Base-by-base conservation (phyloP, 1,139 yeast species). In the Kurtzmaniella quercitrusa region DNA sequence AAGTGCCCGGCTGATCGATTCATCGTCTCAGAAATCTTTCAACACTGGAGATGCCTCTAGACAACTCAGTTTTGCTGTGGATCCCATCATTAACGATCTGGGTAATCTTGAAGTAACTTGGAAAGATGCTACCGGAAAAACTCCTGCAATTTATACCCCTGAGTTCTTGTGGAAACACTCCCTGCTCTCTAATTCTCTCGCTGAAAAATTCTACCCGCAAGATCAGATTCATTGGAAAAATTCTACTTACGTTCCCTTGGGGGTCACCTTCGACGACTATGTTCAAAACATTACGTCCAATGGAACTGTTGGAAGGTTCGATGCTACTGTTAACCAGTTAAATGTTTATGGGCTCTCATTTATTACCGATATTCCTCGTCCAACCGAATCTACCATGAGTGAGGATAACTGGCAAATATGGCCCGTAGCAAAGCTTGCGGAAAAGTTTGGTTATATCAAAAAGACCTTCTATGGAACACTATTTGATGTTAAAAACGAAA, bases 381-480 rank as follows among this genome's bases (percentile, higher is more conserved):
- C 65, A 44, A 41, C 45, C 3, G 53, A 49, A 10, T 31, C 43
- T 3, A 54, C 18, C 1, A 51, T 62, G 54, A 37, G 45, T 6
- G 73, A 68, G 38, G 59, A 52, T 2, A 71, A 73, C 46, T 48
- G 61, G 8, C 12, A 41, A 1, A 45, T 56, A 18, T 73, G 77
- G 77, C 77, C 77, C 3, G 72, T 73, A 2, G 56, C 65, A 15
- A 51, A 60, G 33, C 64, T 87, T 38, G 93, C 87, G 9, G 62
- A 68, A 40, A 69, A 75, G 46, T 80, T 85, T 45, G 94, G 94
- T 0, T 85, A 85, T 51, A 70, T 86, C 46, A 83, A 82, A 53
- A 71, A 76, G 48, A 86, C 95, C 0, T 84, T 87, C 53, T 85
- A 85, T 55, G 95, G 95, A 1, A 72, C 79, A 1, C 68, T 82